phyloP scores from a whole-genome alignment of 1,139 yeast species.

The Meyerozyma elateridarum region DNA sequence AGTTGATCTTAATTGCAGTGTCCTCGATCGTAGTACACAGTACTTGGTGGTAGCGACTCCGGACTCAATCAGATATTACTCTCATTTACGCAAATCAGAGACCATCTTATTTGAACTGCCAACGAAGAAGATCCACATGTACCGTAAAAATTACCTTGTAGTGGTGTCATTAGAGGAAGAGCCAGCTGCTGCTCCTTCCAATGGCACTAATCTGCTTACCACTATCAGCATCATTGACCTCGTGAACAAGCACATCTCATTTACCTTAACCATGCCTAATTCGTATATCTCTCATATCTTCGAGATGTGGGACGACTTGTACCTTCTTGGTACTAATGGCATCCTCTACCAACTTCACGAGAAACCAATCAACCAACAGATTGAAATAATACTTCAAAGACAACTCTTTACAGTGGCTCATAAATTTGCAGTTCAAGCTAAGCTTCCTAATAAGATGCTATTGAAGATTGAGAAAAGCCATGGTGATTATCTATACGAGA shows the following conservation, averaged over 20 bases:
- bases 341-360: constrained; percentile 65
- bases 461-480: constrained; percentile 57
- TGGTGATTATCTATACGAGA: constrained; percentile 68
- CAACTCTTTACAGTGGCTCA: constrained; percentile 73
- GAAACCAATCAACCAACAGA: constrained; percentile 58
- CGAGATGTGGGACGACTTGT: constrained; percentile 50
- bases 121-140: constrained; percentile 49
- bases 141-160: constrained; percentile 45
- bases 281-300: constrained; percentile 53
- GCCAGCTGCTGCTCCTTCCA: constrained; percentile 7
- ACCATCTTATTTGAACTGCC: constrained; percentile 56
- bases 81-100: constrained; percentile 50
- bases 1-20: constrained; percentile 66
- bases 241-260: constrained; percentile 64
- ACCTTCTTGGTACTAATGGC: constrained; percentile 71
- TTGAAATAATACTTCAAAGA: constrained; percentile 66
- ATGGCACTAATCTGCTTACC: constrained; percentile 23
- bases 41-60: constrained; percentile 52
- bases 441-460: constrained; percentile 34
- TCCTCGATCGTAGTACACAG: constrained; percentile 31
- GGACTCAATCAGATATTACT: constrained; percentile 51
- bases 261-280: constrained; percentile 62
- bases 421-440: constrained; percentile 52
- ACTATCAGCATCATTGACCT: constrained; percentile 59
- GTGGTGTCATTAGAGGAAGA: constrained; percentile 49